Evolutionary conservation across 1,284 basidiomycete genomes (phyloP).

Genomic region (Melampsora abietis-canadensis): DNA sequence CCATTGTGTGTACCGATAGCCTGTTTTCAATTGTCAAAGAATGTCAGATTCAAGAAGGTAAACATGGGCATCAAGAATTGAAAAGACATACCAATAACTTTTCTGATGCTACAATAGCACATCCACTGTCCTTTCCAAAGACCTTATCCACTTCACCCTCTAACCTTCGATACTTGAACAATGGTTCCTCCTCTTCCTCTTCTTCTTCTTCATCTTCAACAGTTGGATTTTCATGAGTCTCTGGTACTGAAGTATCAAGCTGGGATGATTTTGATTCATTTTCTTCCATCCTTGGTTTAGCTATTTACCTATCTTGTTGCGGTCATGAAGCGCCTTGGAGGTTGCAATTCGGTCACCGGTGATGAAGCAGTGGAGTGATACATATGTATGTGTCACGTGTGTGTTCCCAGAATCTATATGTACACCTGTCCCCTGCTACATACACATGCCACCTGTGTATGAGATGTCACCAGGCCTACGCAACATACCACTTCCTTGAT

Average conservation of each 20-base stretch:
- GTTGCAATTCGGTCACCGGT: not conserved
- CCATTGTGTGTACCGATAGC: slow-evolving; percentile 87
- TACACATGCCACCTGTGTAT: not conserved
- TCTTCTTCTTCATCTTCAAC: slow-evolving; percentile 43
- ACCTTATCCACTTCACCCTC: slow-evolving; percentile 67
- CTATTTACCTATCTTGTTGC: not conserved
- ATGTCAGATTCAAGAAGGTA: not conserved
- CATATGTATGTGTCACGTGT: not conserved
- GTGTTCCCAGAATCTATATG: not conserved
- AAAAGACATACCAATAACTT: slow-evolving; percentile 65
- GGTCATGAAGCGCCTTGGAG: not conserved
- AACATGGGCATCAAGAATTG: not conserved
- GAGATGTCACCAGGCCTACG: not conserved
- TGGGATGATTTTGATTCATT: not conserved
- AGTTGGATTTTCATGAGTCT: not conserved
- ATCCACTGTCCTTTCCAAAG: slow-evolving; percentile 58
- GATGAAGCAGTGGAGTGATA: too few relatives aligned
- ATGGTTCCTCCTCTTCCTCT: slow-evolving; percentile 52
- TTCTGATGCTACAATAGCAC: slow-evolving; percentile 72
- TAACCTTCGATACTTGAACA: slow-evolving; percentile 84
- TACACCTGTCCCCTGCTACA: not conserved
- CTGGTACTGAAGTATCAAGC: not conserved
- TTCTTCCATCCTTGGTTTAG: not conserved
- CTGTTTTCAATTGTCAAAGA: not conserved
- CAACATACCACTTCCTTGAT: not conserved